Evolutionary conservation across 768 basidiomycete genomes (phyloP), one percentile per base, ranked within the genome.

Genomic region (Auriscalpium microsporum): DNA sequence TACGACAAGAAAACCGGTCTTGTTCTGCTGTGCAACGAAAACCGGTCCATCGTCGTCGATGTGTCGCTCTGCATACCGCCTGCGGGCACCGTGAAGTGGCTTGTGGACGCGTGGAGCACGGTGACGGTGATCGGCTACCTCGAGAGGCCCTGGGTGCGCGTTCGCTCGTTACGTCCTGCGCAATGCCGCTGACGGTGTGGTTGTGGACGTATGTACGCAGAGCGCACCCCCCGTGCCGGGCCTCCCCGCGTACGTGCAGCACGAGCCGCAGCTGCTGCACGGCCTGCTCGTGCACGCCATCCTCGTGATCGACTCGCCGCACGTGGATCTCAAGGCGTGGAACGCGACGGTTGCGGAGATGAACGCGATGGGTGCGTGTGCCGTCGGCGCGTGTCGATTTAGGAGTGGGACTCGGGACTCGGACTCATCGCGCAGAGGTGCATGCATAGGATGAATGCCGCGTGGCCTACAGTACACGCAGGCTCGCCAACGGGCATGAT

Each of bases 311-410:
- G 56, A 60, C 54, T 51, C 58, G 21, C 61, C 61, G 47, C 53
- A 60, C 48, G 50, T 62, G 14, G 58, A 62, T 19, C 45, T 62
- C 28, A 28, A 38, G 36, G 35, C 47, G 46, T 62, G 61, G 61
- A 57, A 57, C 47, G 56, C 33, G 21, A 57, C 61, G 4, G 53
- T 62, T 48, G 58, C 55, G 59, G 55, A 62, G 53, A 62, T 62
- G 58, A 55, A 56, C 56, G 51, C 50, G 37, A 45, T 54, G 28
- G 61, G 61, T 59, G 40, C 52, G 53, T 52, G 28, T 7, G 28
- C 28, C 4, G 28, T 28, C 7, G 4, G 4, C 28, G 28, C 28
- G 28, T 28, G 28, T 28, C 28, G 28, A 28, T 4, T 28, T 28
- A 28, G 28, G 28, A 5, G 28, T 28, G 28, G 28, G 28, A 21